Evolutionary conservation across 768 basidiomycete genomes (phyloP), one percentile per base, ranked within the genome.

Genomic region (Tylopilus plumbeoviolaceoides): DNA sequence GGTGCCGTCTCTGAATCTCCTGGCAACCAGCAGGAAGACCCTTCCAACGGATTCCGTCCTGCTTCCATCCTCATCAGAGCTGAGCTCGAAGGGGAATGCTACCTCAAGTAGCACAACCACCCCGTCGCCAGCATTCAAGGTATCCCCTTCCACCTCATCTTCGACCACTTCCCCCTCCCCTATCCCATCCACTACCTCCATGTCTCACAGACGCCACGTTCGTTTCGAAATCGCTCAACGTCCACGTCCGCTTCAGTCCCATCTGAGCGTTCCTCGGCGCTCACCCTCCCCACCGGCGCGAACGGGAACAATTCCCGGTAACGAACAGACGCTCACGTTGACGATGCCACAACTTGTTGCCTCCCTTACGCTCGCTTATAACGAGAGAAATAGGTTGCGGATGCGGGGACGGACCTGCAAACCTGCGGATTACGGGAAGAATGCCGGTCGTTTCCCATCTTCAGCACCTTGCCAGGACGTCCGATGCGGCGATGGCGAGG

Each of bases 321-420:
- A 49, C 18, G 25, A 47, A 8, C 65, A 44, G 25, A 51, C 50
- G 20, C 49, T 57, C 42, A 58, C 60, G 27, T 58, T 69, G 60
- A 59, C 69, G 2, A 66, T 70, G 48, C 60, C 69, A 1, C 68
- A 69, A 45, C 68, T 69, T 14, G 68, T 69, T 17, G 68, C 68
- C 20, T 59, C 63, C 8, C 60, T 69, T 17, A 65, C 56, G 1
- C 62, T 69, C 42, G 62, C 63, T 21, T 39, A 64, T 47, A 64
- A 41, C 40, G 68, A 71, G 18, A 58, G 56, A 44, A 46, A 54
- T 21, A 55, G 58, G 44, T n/a, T 46, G 38, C 58, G 60, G 14
- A 9, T 43, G 17, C 69, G 69, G 3, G 60, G 59, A 18, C 63
- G 63, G 23, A 18, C 48, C 23, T 38, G 17, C 8, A 58, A 45